phyloP scores from a whole-genome alignment of 331 rosid genomes.

The Acacia pycnantha region DNA sequence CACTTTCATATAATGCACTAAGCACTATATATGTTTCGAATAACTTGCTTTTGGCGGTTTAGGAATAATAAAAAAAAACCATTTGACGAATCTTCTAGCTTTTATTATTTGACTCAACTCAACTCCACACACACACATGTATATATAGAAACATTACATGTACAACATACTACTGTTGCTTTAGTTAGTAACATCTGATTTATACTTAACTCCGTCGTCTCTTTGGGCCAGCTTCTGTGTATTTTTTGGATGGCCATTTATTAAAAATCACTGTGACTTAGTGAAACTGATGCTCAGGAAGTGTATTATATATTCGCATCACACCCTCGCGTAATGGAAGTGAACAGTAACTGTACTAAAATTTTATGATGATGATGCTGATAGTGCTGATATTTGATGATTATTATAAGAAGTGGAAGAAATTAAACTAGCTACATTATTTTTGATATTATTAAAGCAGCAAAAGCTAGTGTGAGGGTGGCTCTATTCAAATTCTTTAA shows the following conservation, averaged over 20 bases:
- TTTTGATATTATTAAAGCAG: background rate
- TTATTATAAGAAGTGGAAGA: background rate
- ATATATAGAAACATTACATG: background rate
- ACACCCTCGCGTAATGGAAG: background rate
- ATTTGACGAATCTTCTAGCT: background rate
- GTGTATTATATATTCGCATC: background rate
- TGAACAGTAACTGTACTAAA: background rate
- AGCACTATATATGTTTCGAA: background rate
- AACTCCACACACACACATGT: background rate
- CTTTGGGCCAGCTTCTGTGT: background rate
- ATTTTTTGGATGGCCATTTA: background rate
- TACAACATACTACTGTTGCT: background rate
- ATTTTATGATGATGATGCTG: background rate
- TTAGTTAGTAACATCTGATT: background rate
- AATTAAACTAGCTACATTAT: background rate
- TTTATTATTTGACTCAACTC: background rate
- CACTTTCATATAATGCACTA: background rate
- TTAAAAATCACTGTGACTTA: background rate
- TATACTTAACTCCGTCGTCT: background rate
- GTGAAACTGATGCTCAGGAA: background rate
- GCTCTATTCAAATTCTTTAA: background rate
- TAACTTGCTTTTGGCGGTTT: background rate
- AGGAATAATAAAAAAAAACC: background rate
- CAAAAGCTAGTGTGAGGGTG: background rate
- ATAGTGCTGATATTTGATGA: conserved; percentile 21